A percentile compares a stretch with the other conserved stretches of the same genome.
Evolutionary conservation across 345 rosid genomes (phyloP).

Genomic region (Gossypium herbaceum): DNA sequence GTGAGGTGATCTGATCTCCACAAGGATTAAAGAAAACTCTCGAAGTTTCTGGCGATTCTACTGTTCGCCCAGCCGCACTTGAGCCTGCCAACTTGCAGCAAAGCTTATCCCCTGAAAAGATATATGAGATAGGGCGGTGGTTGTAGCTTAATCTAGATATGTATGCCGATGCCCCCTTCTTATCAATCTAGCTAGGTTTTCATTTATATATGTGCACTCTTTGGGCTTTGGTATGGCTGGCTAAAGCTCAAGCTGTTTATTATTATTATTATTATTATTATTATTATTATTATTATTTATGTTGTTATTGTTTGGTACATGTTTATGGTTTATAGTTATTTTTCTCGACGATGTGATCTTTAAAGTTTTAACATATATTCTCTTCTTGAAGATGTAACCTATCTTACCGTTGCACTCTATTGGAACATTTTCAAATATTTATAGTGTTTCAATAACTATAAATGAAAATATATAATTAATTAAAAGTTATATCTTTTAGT

Average conservation of each 20-base stretch:
- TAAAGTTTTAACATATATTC: too few species aligned
- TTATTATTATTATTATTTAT: too few species aligned
- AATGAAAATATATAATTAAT: too few species aligned
- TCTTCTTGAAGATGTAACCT: too few species aligned
- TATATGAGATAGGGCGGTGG: neutral
- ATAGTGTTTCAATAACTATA: too few species aligned
- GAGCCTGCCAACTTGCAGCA: conserved; percentile 6
- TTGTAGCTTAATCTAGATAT: conserved; percentile 7
- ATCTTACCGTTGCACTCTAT: too few species aligned
- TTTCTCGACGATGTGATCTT: fast-evolving
- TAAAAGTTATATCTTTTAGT: too few species aligned
- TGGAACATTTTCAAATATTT: too few species aligned
- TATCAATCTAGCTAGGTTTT: neutral
- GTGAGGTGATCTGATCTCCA: neutral
- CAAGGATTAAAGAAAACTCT: neutral
- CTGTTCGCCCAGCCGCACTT: neutral
- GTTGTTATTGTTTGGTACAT: too few species aligned
- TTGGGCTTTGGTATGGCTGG: neutral
- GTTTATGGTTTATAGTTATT: too few species aligned
- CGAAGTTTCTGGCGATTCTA: conserved; percentile 2
- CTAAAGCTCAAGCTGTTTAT: too few species aligned
- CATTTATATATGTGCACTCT: neutral
- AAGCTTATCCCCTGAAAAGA: neutral
- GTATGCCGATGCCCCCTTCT: neutral
- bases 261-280: too few species aligned